Evolutionary conservation across 306 rosid species (phyloP), one percentile per base, ranked within the genome.

Genomic region (Vachellia collinsii): DNA sequence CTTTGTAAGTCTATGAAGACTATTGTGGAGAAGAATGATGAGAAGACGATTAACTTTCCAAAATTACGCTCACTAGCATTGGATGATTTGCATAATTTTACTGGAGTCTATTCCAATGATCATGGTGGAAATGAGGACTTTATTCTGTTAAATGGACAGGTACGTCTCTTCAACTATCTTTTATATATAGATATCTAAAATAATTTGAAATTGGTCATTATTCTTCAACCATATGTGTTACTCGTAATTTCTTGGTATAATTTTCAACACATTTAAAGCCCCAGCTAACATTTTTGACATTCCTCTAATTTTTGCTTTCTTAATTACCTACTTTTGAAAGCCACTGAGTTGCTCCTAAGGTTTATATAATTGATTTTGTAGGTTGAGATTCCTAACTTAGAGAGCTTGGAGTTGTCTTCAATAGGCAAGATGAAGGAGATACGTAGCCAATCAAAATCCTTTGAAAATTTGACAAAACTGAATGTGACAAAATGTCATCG

Each of bases 321-420:
- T 3, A 29, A 2, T 38, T 9, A 1, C 48, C 13, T 44, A 13
- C 2, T 44, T 3, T 44, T 44, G 13, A 11, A 9, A 47, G 11
- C 6, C 51, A 47, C 4, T 3, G 17, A 44, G 51, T 47, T 12
- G 51, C 5, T 58, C 19, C 12, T 39, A 8, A 4, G 3, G 5
- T 6, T 3, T 19, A 11, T 23, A 29, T 79, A 58, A 1, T 4
- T 13, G 46, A 0, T 3, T 20, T 5, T 76, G 66, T 73, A 76
- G 85, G 82, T 82, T 72, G 66, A 65, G 19, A 70, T 82, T 73
- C 85, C 85, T 48, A 77, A 71, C 6, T 51, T 77, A 20, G 75
- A 70, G 65, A 82, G 74, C 39, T 72, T 77, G 54, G 58, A 82
- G 1, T 7, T 82, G 38, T 54, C 44, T n/a, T 46, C 69, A 62